phyloP scores from a whole-genome alignment of 2,329 filamentous ascomycete species.

The Microascus cirrosus region DNA sequence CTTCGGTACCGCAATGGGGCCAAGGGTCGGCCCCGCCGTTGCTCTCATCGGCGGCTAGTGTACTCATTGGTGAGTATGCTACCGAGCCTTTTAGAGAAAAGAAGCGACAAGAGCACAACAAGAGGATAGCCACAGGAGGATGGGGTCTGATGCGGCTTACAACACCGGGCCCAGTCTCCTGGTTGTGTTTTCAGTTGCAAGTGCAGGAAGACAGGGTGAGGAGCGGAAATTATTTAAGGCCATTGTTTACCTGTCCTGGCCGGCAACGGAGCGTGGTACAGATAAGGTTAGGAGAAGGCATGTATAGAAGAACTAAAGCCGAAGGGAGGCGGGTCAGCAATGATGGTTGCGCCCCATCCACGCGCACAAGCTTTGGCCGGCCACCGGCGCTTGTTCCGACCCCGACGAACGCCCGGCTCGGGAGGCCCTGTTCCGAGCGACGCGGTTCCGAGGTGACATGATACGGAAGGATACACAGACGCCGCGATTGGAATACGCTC shows the following conservation, averaged over 20 bases:
- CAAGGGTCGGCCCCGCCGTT: background rate
- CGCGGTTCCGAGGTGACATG: too few species aligned
- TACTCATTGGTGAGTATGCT: background rate
- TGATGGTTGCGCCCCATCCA: too few species aligned
- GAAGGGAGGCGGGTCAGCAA: background rate
- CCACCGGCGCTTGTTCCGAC: too few species aligned
- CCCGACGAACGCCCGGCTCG: too few species aligned
- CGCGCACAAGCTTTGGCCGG: too few species aligned
- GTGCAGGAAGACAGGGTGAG: background rate
- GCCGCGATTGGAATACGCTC: too few species aligned
- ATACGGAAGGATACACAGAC: too few species aligned
- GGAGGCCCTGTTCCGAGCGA: too few species aligned
- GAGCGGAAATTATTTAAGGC: background rate
- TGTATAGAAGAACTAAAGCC: background rate
- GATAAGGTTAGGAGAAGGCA: background rate
- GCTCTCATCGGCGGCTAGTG: background rate
- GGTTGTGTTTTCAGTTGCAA: background rate
- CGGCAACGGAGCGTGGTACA: background rate
- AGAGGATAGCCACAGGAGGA: background rate
- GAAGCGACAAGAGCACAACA: background rate
- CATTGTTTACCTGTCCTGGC: background rate
- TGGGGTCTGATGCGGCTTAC: background rate
- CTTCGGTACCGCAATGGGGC: background rate
- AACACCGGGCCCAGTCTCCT: background rate
- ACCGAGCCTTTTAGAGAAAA: background rate